Base-by-base conservation (phyloP, 306 rosid genomes). In the Delonix regia region DNA sequence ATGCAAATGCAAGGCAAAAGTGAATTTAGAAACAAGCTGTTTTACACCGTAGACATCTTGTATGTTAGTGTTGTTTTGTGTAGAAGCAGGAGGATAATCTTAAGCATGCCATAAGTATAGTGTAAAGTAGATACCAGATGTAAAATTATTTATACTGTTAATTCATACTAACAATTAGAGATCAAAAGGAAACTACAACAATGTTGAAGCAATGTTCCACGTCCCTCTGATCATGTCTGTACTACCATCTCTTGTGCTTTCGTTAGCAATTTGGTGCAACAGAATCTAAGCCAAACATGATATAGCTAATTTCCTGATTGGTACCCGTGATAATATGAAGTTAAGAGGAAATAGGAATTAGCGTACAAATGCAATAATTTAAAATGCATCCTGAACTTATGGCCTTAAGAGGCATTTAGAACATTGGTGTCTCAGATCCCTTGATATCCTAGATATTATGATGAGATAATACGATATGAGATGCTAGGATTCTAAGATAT, bases 1-100 rank as follows among this genome's bases (percentile, higher is more conserved):
- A 27, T 6, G 34, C 77, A 25, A 83, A 65, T n/a, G 36, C 24
- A 61, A 41, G 55, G 76, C 81, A 56, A 48, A 67, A 89, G 80
- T 62, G 22, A 38, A 53, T 55, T 72, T 68, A 42, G 80, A 55
- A 52, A 42, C 76, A 57, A 44, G 39, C 63, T 47, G 53, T 84
- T 69, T 73, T 69, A 19, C 44, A 45, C 18, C 49, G 41, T 57
- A 1, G 53, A 34, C 63, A 15, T 59, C 18, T 60, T 36, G 8
- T 10, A 12, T 69, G 57, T n/a, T 47, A 11, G 69, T 38, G 71
- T 44, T 61, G 42, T 34, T 80, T 55, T 76, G 22, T 36, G 30
- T 49, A 55, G 51, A 19, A 4, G n/a, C 18, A 41, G 56, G 34
- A 66, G 63, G 68, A 53, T 36, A 36, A 25, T 55, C 69, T 79